Percentiles rank a stretch among this genome's conserved stretches.
These are phyloP conservation scores for Brassica nigra DNA, from an alignment of 345 rosid species.

Conservation along the genomic window DNA sequence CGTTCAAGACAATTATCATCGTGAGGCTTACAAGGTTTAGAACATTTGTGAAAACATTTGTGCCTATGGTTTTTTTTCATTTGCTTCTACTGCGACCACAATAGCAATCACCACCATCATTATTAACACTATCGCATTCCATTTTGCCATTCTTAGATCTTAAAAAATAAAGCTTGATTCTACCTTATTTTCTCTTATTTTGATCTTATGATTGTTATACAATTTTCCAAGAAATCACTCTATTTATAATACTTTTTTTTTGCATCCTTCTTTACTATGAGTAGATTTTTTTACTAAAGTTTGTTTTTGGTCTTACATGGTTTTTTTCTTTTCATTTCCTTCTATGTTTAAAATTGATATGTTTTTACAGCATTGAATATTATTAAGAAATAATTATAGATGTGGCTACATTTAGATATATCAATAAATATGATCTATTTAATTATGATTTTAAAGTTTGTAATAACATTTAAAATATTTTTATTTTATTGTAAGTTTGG, in stretches of 20 bases:
- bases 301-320: not conserved
- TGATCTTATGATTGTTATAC: not conserved
- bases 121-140: slow-evolving; percentile 13
- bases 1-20: slow-evolving; percentile 5
- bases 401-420: not conserved
- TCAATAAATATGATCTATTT: not conserved
- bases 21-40: not conserved
- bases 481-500: too few relatives aligned
- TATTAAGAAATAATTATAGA: not conserved
- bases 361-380: not conserved
- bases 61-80: not conserved
- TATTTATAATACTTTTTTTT: slow-evolving; percentile 20
- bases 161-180: not conserved
- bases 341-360: not conserved
- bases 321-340: not conserved
- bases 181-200: not conserved
- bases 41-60: not conserved
- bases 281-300: not conserved
- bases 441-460: not conserved
- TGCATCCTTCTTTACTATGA: not conserved
- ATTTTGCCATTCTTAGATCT: slow-evolving; percentile 18
- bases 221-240: not conserved
- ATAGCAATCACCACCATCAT: slow-evolving; percentile 1
- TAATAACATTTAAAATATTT: too few relatives aligned
- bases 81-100: not conserved